Evolutionary conservation across 2,329 filamentous ascomycete genomes (phyloP).

Genomic region (Fusarium napiforme): DNA sequence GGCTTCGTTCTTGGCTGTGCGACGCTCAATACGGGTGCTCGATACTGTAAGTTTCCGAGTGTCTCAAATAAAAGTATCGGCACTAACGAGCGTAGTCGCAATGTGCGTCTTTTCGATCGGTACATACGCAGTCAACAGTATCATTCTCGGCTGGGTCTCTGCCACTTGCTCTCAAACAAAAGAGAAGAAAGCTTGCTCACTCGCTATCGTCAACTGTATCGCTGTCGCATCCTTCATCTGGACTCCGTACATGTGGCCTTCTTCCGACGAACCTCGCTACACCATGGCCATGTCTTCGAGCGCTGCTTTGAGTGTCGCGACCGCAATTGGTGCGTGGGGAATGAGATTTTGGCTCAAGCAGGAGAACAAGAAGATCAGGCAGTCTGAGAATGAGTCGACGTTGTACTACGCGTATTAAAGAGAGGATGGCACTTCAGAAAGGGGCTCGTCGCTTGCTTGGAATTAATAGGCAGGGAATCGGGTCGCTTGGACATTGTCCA

Average conservation of each 20-base stretch:
- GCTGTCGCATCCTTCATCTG: constrained; percentile 23
- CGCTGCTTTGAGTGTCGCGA: constrained; percentile 45
- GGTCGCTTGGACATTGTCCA: no score
- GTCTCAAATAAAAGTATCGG: no score
- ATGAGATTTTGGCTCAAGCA: constrained; percentile 49
- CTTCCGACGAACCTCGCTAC: constrained; percentile 23
- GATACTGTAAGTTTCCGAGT: constrained; percentile 20
- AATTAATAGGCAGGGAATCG: no score
- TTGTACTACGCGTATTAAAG: constrained; percentile 46
- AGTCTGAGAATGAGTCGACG: constrained; percentile 35
- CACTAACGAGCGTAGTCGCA: constrained; percentile 1
- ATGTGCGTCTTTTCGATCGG: constrained; percentile 53
- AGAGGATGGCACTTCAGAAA: no score
- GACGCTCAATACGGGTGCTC: constrained; percentile 36
- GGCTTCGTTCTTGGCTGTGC: constrained; percentile 40
- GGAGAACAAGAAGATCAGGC: constrained; percentile 49
- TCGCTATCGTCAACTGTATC: constrained; percentile 39
- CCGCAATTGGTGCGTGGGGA: constrained; percentile 52
- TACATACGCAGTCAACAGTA: constrained; percentile 55
- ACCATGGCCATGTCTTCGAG: constrained; percentile 34
- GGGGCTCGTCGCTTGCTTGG: no score
- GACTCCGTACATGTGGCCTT: constrained; percentile 32
- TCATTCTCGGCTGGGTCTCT: constrained; percentile 57
- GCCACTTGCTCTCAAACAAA: constrained; percentile 56
- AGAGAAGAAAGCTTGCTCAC: constrained; percentile 53